Conservation (phyloP, 2,329 filamentous ascomycete genomes). For the Penicillium oxalicum region DNA sequence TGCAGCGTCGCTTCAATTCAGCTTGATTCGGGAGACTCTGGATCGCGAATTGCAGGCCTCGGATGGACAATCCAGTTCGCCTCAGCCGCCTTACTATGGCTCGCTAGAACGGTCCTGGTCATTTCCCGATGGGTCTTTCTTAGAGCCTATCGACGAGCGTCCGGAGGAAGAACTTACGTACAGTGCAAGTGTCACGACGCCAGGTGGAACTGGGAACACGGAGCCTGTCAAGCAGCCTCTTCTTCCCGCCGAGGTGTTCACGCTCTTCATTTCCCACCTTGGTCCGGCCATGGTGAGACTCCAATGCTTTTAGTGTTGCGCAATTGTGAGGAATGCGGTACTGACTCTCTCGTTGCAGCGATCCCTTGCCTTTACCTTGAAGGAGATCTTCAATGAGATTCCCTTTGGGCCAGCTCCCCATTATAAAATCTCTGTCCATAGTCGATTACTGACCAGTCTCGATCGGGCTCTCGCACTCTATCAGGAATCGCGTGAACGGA, state of each 20-base stretch:
- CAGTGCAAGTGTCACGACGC: conserved; percentile 3
- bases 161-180: conserved; percentile 48
- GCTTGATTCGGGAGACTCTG: conserved; percentile 62
- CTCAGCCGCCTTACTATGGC: conserved; percentile 12
- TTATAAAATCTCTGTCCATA: conserved; percentile 67
- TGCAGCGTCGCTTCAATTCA: conserved; percentile 83
- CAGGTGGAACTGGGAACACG: conserved; percentile 7
- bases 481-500: conserved; percentile 65
- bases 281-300: conserved; percentile 72
- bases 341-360: conserved; percentile 46
- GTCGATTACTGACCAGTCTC: conserved; percentile 73
- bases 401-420: conserved; percentile 68
- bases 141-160: conserved; percentile 59
- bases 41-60: conserved; percentile 14
- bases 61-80: conserved; percentile 10
- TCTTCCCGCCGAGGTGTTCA: conserved; percentile 75
- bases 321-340: neutral
- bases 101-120: conserved; percentile 29
- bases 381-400: conserved; percentile 79
- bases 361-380: conserved; percentile 84
- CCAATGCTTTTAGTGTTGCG: too few relatives aligned
- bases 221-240: conserved; percentile 15
- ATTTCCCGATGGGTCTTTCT: conserved; percentile 40
- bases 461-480: conserved; percentile 75
- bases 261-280: conserved; percentile 78